A percentile compares a stretch with the other conserved stretches of the same genome.
Evolutionary conservation across 2,329 filamentous ascomycete species (phyloP).

Genomic region (Sarocladium brachiariae): DNA sequence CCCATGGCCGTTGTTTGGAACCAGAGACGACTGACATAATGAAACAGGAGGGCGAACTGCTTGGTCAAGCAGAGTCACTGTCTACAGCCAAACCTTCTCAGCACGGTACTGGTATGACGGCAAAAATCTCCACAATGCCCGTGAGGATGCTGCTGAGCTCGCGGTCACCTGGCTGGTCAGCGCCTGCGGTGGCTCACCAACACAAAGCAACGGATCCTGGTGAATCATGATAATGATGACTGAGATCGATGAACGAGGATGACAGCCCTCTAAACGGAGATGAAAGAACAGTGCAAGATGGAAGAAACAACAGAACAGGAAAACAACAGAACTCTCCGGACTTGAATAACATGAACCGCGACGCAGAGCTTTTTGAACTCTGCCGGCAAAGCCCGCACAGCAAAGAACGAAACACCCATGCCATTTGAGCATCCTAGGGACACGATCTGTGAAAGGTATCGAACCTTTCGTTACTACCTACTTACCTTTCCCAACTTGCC

Average conservation of each 20-base stretch:
- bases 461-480: no score
- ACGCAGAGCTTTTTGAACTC: no score
- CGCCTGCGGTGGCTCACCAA: constrained; percentile 18
- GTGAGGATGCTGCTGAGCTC: constrained; percentile 84
- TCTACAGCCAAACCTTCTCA: constrained; percentile 56
- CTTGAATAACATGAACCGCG: no score
- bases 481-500: no score
- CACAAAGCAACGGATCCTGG: constrained; percentile 5
- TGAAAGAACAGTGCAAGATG: not conserved
- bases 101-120: constrained; percentile 91
- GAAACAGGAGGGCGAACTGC: constrained; percentile 74
- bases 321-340: no score
- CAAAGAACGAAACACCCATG: no score
- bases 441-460: no score
- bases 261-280: no score
- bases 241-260: not conserved
- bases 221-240: not conserved
- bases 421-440: no score
- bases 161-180: constrained; percentile 54
- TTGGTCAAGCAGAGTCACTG: constrained; percentile 77
- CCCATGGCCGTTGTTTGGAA: not conserved
- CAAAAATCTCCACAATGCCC: constrained; percentile 77
- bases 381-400: no score
- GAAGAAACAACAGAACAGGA: not conserved
- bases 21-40: not conserved